Percentiles rank a stretch among this genome's conserved stretches.
These are phyloP conservation scores for Fomitopsis serialis DNA, from an alignment of 768 basidiomycete genomes.

Conservation along the genomic window DNA sequence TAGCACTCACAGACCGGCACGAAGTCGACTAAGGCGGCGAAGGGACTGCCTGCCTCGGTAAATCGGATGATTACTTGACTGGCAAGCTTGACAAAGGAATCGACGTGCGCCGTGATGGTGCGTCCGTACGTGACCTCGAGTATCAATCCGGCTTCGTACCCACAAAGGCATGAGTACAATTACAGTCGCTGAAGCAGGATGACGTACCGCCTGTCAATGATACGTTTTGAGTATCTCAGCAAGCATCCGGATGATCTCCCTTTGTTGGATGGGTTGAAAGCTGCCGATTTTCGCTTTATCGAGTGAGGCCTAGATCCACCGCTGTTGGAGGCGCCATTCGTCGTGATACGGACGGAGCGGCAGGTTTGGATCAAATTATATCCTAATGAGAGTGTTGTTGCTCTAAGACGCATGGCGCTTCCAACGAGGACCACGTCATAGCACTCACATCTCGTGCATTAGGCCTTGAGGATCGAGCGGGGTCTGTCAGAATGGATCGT, in stretches of 20 bases:
- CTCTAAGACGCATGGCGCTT: too few species aligned
- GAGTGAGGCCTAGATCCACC: background rate
- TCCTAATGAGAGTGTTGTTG: too few species aligned
- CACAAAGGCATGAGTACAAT: background rate
- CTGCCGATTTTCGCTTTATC: constrained; percentile 8
- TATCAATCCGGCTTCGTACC: constrained; percentile 24
- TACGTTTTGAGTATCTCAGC: constrained; percentile 20
- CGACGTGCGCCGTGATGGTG: constrained; percentile 22
- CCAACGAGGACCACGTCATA: too few species aligned
- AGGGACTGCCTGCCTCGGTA: constrained; percentile 8
- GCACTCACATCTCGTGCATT: constrained; percentile 10
- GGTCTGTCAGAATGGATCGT: constrained; percentile 36
- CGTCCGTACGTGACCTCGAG: constrained; percentile 30
- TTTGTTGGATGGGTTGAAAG: constrained; percentile 19
- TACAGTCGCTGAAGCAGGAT: background rate
- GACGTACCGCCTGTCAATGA: background rate
- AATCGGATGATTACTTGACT: constrained; percentile 9
- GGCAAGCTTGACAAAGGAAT: constrained; percentile 18
- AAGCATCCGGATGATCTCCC: constrained; percentile 23
- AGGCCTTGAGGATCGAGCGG: constrained; percentile 22
- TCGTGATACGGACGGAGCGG: constrained; percentile 7
- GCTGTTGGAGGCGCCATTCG: background rate
- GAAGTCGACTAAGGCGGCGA: constrained; percentile 18
- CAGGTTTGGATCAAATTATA: background rate
- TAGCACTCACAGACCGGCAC: constrained; percentile 12